Conservation (phyloP, 257 asterid species). For the Galeopsis tetrahit region DNA sequence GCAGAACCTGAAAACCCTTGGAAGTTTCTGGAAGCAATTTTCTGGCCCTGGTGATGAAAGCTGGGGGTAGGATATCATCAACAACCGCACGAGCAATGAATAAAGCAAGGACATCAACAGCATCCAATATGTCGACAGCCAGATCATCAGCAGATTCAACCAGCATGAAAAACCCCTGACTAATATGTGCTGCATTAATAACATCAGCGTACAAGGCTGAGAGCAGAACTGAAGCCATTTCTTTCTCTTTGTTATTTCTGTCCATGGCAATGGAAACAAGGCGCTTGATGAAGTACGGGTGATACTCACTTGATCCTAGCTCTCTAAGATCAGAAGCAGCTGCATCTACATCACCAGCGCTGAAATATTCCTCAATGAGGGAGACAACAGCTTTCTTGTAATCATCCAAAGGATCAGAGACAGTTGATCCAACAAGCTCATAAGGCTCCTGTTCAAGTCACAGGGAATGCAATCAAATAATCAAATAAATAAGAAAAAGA, state of each 20-base stretch:
- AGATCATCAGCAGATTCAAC: constrained; percentile 96
- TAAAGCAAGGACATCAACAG: constrained; percentile 86
- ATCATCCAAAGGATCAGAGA: constrained; percentile 77
- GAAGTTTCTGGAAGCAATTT: constrained; percentile 75
- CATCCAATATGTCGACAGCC: constrained; percentile 85
- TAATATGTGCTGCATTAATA: constrained; percentile 69
- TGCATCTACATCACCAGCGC: constrained; percentile 83
- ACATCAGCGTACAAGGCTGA: constrained; percentile 91
- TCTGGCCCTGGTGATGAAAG: constrained; percentile 79
- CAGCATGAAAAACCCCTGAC: constrained; percentile 83
- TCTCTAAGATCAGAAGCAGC: constrained; percentile 91
- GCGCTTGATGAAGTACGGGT: constrained; percentile 89
- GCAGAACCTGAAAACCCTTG: constrained; percentile 78
- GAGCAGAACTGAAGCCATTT: constrained; percentile 97
- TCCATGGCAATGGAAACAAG: constrained; percentile 97
- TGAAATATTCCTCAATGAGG: constrained; percentile 87
- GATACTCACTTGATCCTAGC: constrained; percentile 81
- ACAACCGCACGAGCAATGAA: constrained; percentile 96
- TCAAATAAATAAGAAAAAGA: not conserved
- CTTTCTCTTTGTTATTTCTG: constrained; percentile 93
- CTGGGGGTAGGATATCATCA: constrained; percentile 94
- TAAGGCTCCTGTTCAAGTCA: constrained; percentile 77
- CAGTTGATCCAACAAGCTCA: constrained; percentile 77
- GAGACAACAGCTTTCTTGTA: constrained; percentile 88
- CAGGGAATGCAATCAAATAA: not conserved